These are phyloP conservation scores for Macadamia integrifolia DNA, from an alignment of 164 flowering plant genomes.

Conservation along the genomic window DNA sequence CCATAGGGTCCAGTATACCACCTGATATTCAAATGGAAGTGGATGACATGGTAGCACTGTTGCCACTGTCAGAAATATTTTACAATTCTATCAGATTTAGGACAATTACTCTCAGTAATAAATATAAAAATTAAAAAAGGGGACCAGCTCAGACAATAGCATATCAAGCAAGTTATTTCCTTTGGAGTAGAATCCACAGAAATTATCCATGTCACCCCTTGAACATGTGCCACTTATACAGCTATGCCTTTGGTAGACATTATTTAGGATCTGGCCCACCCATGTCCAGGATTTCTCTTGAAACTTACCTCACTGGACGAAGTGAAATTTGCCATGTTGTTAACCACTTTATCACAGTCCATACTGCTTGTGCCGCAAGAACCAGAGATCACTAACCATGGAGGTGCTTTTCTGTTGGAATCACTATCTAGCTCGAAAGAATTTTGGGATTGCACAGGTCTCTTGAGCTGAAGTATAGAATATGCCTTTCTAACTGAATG, in stretches of 20 bases:
- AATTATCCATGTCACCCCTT: not conserved
- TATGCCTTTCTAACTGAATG: slow-evolving; percentile 52
- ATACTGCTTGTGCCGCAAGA: slow-evolving; percentile 21
- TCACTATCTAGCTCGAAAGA: slow-evolving; percentile 35
- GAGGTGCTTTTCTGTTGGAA: slow-evolving; percentile 24
- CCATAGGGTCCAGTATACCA: too few species aligned
- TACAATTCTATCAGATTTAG: too few species aligned
- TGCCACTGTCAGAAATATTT: too few species aligned
- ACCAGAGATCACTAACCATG: slow-evolving; percentile 24
- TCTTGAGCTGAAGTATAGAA: slow-evolving; percentile 43
- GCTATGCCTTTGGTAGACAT: not conserved
- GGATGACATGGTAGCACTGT: too few species aligned
- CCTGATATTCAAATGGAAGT: too few species aligned
- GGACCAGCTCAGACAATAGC: not conserved
- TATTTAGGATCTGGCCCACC: not conserved
- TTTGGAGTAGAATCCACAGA: not conserved
- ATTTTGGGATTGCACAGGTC: slow-evolving; percentile 32
- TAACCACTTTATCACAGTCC: slow-evolving; percentile 29
- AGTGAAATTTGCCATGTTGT: slow-evolving; percentile 15
- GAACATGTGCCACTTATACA: not conserved
- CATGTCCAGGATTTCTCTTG: not conserved
- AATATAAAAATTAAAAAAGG: too few species aligned
- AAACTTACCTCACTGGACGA: slow-evolving; percentile 48
- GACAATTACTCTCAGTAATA: too few species aligned
- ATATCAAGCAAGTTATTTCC: too few species aligned